Conservation (phyloP, 2,329 filamentous ascomycete species). For the Colletotrichum camelliae region DNA sequence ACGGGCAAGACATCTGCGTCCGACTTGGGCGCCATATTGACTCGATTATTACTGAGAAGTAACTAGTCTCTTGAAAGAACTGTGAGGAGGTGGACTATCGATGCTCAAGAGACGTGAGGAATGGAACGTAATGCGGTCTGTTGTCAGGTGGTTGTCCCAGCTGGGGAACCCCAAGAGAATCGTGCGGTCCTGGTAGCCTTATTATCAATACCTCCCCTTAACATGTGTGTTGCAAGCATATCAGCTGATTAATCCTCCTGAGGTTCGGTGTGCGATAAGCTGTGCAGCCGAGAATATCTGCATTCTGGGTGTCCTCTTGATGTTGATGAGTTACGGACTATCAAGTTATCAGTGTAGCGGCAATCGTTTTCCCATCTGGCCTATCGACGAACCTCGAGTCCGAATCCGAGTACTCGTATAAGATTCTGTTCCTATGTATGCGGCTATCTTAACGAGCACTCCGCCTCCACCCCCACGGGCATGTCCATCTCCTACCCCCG, state of each 20-base stretch:
- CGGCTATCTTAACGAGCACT: not conserved
- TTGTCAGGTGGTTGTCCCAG: not conserved
- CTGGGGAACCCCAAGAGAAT: not conserved
- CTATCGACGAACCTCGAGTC: not conserved
- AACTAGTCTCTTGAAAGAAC: rapidly evolving
- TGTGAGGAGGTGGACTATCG: not conserved
- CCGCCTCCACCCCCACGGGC: not conserved
- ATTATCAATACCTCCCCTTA: not conserved
- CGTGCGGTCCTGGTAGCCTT: not conserved
- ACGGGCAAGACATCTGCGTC: not conserved
- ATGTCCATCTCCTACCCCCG: not conserved
- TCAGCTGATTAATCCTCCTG: not conserved
- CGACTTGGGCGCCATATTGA: not conserved
- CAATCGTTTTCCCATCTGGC: not conserved
- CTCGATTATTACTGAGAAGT: not conserved
- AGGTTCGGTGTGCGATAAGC: not conserved
- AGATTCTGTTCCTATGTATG: not conserved
- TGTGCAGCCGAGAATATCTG: not conserved
- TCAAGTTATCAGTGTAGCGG: not conserved
- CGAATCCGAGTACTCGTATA: not conserved
- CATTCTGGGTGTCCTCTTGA: not conserved
- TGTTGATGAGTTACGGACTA: not conserved
- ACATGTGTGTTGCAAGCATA: not conserved
- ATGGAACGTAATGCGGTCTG: not conserved
- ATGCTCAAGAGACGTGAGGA: not conserved